Evolutionary conservation across 2,329 filamentous ascomycete species (phyloP).

Genomic region (Paramyrothecium roridum): DNA sequence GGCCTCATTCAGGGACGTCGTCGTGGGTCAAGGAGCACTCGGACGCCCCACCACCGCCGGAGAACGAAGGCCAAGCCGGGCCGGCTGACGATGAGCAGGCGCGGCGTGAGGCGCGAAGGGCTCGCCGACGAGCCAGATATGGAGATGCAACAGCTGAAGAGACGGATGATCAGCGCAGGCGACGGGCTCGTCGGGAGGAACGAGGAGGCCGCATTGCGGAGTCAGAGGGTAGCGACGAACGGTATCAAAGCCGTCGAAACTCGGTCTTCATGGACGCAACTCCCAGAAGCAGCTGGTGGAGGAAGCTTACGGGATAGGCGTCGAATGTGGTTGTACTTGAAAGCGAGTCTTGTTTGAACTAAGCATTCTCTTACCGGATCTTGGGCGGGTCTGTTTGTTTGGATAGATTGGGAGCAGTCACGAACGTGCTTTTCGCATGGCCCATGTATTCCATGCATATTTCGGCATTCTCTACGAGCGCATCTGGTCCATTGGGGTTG

Average conservation of each 20-base stretch:
- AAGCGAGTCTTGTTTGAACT: constrained; percentile 10
- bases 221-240: constrained; percentile 43
- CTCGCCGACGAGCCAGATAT: constrained; percentile 40
- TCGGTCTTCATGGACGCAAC: constrained; percentile 41
- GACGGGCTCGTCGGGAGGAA: constrained; percentile 42
- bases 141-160: constrained; percentile 39
- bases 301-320: constrained; percentile 45
- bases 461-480: too few species aligned
- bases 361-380: too few species aligned
- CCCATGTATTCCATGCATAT: too few species aligned
- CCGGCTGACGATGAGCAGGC: constrained; percentile 45
- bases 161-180: constrained; percentile 39
- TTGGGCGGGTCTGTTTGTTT: too few species aligned
- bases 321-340: constrained; percentile 1
- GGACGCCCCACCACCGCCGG: constrained; percentile 57
- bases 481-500: too few species aligned
- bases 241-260: constrained; percentile 36
- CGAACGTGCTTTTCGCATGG: too few species aligned
- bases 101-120: constrained; percentile 44
- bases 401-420: too few species aligned
- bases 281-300: constrained; percentile 58
- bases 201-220: constrained; percentile 25
- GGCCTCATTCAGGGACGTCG: constrained; percentile 62
- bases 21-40: constrained; percentile 66
- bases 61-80: constrained; percentile 32